Evolutionary conservation across 805 yeast species (phyloP).

Genomic region (Komagataella pastoris): DNA sequence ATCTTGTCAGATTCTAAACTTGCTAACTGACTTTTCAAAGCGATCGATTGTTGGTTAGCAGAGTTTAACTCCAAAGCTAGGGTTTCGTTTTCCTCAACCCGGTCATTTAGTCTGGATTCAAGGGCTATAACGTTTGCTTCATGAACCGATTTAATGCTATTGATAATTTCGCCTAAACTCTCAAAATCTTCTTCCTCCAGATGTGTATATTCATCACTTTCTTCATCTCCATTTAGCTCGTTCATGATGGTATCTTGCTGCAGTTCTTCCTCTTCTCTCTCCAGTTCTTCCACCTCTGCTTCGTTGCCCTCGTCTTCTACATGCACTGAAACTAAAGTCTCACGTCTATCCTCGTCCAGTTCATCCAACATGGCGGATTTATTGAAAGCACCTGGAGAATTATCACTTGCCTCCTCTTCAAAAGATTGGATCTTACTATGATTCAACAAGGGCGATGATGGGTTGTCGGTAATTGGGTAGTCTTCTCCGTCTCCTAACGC

Average conservation of each 20-base stretch:
- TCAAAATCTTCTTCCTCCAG: not conserved
- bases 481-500: slow-evolving; percentile 4
- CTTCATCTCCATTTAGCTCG: slow-evolving; percentile 1
- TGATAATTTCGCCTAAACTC: slow-evolving; percentile 2
- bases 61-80: not conserved
- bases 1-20: not conserved
- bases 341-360: not conserved
- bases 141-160: not conserved
- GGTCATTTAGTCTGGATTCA: not conserved
- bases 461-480: not conserved
- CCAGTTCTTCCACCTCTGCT: slow-evolving; percentile 8
- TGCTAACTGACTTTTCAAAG: not conserved
- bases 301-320: not conserved
- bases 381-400: not conserved
- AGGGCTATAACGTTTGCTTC: not conserved
- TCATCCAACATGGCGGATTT: not conserved
- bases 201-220: not conserved
- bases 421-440: not conserved
- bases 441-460: not conserved
- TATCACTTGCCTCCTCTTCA: slow-evolving; percentile 1
- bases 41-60: not conserved
- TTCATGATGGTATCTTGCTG: slow-evolving; percentile 4
- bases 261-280: slow-evolving; percentile 6
- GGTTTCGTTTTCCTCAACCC: not conserved
- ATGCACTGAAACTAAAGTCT: not conserved